Percentiles rank a stretch among this genome's conserved stretches.
These are phyloP conservation scores for Russula earlei DNA, from an alignment of 768 basidiomycete genomes.

Conservation along the genomic window DNA sequence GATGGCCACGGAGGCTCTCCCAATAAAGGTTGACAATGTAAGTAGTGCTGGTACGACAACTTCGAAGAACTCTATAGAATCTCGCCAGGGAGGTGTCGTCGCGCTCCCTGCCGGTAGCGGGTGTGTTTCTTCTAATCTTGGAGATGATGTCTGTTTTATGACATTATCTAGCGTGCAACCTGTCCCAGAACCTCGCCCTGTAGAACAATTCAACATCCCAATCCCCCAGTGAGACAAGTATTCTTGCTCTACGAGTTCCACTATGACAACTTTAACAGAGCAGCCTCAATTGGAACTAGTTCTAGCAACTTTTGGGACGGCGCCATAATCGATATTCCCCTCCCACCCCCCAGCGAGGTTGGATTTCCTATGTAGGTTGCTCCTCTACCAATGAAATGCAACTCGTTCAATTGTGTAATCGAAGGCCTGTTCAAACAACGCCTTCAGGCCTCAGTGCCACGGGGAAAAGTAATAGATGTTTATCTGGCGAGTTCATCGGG, in stretches of 20 bases:
- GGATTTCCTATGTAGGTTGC: slow-evolving; percentile 1
- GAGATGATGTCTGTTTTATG: too few species aligned
- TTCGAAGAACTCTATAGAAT: too few species aligned
- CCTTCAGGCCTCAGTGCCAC: not conserved
- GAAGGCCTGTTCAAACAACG: slow-evolving; percentile 7
- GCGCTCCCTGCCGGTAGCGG: too few species aligned
- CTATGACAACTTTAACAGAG: not conserved
- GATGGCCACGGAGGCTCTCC: too few species aligned
- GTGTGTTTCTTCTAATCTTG: too few species aligned
- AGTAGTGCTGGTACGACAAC: too few species aligned
- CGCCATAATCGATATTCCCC: slow-evolving; percentile 3
- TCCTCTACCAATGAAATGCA: not conserved
- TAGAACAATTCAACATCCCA: not conserved
- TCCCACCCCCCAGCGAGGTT: not conserved
- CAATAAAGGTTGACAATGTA: too few species aligned
- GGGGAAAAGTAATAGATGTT: not conserved
- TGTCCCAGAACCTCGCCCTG: not conserved
- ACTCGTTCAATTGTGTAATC: not conserved
- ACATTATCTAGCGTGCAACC: too few species aligned
- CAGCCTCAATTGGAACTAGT: not conserved
- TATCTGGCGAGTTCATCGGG: not conserved
- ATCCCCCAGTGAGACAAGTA: slow-evolving; percentile 5
- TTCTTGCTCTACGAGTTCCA: not conserved
- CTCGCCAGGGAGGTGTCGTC: too few species aligned
- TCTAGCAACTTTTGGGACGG: not conserved